phyloP scores from a whole-genome alignment of 495 filamentous ascomycete species.

The Tuber microsphaerosporum region DNA sequence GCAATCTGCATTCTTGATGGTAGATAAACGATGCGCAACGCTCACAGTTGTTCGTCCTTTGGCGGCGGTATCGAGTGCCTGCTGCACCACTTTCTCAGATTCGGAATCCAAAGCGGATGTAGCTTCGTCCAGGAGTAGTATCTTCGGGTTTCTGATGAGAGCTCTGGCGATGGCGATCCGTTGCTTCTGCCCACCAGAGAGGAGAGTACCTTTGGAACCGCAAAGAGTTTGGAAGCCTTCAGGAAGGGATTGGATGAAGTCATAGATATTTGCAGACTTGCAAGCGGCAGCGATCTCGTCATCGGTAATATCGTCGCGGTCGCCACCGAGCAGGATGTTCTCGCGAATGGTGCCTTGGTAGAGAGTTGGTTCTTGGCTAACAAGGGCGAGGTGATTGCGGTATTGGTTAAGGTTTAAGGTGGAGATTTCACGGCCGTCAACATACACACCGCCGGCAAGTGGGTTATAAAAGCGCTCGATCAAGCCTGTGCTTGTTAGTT shows the following conservation, averaged over 20 bases:
- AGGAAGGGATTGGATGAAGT: constrained; percentile 61
- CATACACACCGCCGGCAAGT: constrained; percentile 59
- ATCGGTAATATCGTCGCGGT: constrained; percentile 58
- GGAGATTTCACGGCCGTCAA: constrained; percentile 69
- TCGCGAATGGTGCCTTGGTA: constrained; percentile 81
- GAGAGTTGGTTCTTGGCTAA: constrained; percentile 78
- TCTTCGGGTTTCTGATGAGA: constrained; percentile 60
- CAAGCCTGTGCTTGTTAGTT: constrained; percentile 45
- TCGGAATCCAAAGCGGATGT: constrained; percentile 76
- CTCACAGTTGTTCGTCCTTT: constrained; percentile 70
- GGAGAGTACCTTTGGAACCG: constrained; percentile 67
- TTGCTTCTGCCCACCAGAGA: constrained; percentile 80
- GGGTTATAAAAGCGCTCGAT: constrained; percentile 83
- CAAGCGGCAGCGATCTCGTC: constrained; percentile 66
- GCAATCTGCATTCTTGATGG: constrained; percentile 73
- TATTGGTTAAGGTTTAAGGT: constrained; percentile 71
- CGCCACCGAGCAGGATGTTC: constrained; percentile 65
- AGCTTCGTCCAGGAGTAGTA: constrained; percentile 73
- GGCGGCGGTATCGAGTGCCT: constrained; percentile 66
- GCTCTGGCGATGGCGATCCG: constrained; percentile 70
- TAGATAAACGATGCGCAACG: constrained; percentile 69
- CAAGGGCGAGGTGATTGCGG: constrained; percentile 66
- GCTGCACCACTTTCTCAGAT: constrained; percentile 75
- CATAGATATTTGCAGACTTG: constrained; percentile 84
- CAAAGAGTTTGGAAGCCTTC: constrained; percentile 71